Base-by-base conservation (phyloP, 2,329 filamentous ascomycete species). In the Sporothrix humicola region DNA sequence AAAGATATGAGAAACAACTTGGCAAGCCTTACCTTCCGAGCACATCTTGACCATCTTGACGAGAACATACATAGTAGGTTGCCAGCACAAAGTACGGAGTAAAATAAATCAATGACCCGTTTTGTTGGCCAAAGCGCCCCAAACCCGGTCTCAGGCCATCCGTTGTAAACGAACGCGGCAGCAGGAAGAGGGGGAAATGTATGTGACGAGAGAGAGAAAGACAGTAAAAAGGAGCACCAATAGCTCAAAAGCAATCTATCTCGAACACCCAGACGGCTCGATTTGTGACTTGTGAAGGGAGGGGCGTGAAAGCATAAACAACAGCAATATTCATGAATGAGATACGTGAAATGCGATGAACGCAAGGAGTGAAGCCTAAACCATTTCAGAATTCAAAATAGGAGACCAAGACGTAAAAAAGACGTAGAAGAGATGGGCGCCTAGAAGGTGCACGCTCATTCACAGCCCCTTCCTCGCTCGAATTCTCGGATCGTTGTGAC, bases 91-190 rank as follows among this genome's bases (percentile, higher is more conserved):
- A 26, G 23, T 26, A 26, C 23, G 23, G n/a, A 56, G 23, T 12
- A 56, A 7, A 23, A 65, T 3, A 17, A 20, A 65, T 72, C 17
- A 52, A 46, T 52, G 63, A 72, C 66, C 69, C 56, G n/a, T 68
- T 65, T 63, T 71, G 69, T 63, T 73, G 69, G 72, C 69, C 72
- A 66, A 71, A 71, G 72, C 72, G 69, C 50, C 69, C 26, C 66
- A 59, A 73, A 73, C 69, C 72, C 72, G 68, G 72, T 71, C 72
- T 52, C 50, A 73, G 37, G 69, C 23, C 72, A 71, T 71, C 72
- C 72, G 72, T 71, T 23, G 66, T 71, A 73, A 68, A 73, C 69
- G 69, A 73, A 71, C 59, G 65, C 72, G 52, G 69, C 44, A 71
- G 44, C 6, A 13, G 8, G 42, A 69, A 46, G 68, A 50, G 48